Base-by-base conservation (phyloP, 805 yeast genomes). In the Candida koratica region DNA sequence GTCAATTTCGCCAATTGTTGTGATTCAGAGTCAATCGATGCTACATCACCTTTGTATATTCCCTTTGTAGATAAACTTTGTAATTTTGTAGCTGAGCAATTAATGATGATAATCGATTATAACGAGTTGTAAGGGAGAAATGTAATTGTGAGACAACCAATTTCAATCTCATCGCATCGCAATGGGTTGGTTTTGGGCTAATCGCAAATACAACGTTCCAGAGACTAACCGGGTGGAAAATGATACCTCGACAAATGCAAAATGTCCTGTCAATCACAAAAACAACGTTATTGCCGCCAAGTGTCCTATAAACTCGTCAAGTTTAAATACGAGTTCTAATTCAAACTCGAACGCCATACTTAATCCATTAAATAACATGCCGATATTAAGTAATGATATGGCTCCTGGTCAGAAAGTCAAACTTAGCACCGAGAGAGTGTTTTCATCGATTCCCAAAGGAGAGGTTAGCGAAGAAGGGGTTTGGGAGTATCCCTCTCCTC, bases 401-500 rank as follows among this genome's bases (percentile, higher is more conserved):
- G 81, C 81, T 4, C 86, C 93, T 1, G 95, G 94, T 17, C 98
- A 93, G 60, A 75, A 72, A 41, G 48, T 85, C 25, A 78, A 75
- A 23, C 67, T 93, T 20, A 88, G 97, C 7, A 85, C 93, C 0
- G 85, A 83, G 28, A 77, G 96, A 48, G 83, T 95, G 1, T 59
- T 80, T 25, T 86, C 96, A 11, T 64, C 86, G 1, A 93, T 93
- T 36, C 98, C 98, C 14, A 74, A 86, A 44, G 97, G 97, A 18
- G 75, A 68, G 18, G 54, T 56, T 10, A 68, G 64, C 2, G 69
- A 65, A 7, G 79, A 77, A 42, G 95, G 95, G 2, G 77, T 81
- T 32, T 93, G 99, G 99, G 98, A 93, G 61, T 93, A 93, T 56
- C 99, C 99, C 2, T 86, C 96, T 2, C 98, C 99, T 1, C 98